Evolutionary conservation across 1,139 yeast species (phyloP).

Genomic region (Blastobotrys persicus): DNA sequence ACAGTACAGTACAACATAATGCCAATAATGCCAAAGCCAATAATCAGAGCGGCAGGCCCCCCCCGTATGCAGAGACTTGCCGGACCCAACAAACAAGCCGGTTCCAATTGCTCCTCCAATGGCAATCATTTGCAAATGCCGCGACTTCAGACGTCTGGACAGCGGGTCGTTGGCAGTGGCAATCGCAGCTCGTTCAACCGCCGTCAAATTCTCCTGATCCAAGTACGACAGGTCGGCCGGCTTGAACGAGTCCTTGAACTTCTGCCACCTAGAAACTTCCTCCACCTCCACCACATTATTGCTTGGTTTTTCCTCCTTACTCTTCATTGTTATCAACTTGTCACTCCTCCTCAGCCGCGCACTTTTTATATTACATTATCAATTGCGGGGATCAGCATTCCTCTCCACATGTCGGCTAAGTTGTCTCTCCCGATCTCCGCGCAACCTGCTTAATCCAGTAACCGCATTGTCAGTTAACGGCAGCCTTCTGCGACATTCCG

Average conservation of each 20-base stretch:
- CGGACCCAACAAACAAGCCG: slow-evolving; percentile 67
- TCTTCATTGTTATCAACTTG: not conserved
- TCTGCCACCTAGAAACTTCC: slow-evolving; percentile 22
- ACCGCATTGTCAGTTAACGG: no score
- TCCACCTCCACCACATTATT: not conserved
- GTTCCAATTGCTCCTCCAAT: slow-evolving; percentile 78
- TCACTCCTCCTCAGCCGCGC: no score
- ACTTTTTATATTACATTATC: no score
- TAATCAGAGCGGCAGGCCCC: slow-evolving; percentile 75
- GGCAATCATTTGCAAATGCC: slow-evolving; percentile 62
- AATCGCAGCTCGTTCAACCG: slow-evolving; percentile 14
- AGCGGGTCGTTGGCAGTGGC: slow-evolving; percentile 34
- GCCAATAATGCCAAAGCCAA: slow-evolving; percentile 61
- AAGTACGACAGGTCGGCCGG: slow-evolving; percentile 45
- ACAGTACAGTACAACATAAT: slow-evolving; percentile 66
- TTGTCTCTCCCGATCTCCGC: no score
- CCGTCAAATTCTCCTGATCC: slow-evolving; percentile 27
- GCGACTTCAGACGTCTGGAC: slow-evolving; percentile 41
- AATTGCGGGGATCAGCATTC: no score
- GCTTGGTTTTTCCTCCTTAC: not conserved
- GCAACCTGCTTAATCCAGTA: no score
- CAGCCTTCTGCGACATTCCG: no score
- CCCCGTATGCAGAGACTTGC: slow-evolving; percentile 58
- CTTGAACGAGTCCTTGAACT: slow-evolving; percentile 35
- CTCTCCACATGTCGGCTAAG: no score